Evolutionary conservation across 1,139 yeast genomes (phyloP).

Genomic region (Eremothecium coryli): DNA sequence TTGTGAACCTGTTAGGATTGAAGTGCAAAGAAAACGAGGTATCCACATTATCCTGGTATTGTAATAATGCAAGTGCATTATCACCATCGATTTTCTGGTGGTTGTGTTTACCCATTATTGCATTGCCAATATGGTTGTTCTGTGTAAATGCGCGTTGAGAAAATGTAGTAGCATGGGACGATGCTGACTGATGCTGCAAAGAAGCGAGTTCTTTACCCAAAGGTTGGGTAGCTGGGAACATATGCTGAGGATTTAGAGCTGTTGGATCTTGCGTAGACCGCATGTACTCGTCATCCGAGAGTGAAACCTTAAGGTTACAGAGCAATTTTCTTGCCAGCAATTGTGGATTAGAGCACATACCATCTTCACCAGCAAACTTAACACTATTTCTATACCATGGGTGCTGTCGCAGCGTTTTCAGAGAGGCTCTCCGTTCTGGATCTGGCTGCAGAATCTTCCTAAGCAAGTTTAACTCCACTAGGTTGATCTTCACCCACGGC

Average conservation of each 20-base stretch:
- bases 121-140: conserved; percentile 5
- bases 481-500: conserved; percentile 46
- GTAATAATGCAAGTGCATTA: conserved; percentile 25
- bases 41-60: conserved; percentile 16
- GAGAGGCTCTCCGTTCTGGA: conserved; percentile 35
- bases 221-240: conserved; percentile 24
- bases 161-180: conserved; percentile 8
- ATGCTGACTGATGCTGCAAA: conserved; percentile 17
- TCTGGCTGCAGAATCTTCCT: conserved; percentile 42
- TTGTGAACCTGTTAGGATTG: conserved; percentile 25
- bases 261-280: conserved; percentile 22
- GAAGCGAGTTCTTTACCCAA: conserved; percentile 20
- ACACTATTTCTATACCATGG: conserved; percentile 43
- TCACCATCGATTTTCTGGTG: conserved; percentile 14
- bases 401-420: conserved; percentile 38
- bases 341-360: conserved; percentile 43
- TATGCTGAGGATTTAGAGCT: conserved; percentile 2
- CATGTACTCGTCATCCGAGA: conserved; percentile 37
- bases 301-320: conserved; percentile 39
- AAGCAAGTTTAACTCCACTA: conserved; percentile 41
- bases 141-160: conserved; percentile 19
- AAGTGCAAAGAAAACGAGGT: conserved; percentile 12
- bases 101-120: not conserved
- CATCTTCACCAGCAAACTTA: conserved; percentile 35
- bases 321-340: conserved; percentile 36